A percentile compares a stretch with the other conserved stretches of the same genome.
phyloP scores from a whole-genome alignment of 352 stramenopile species.

The Globisporangium nagaii region DNA sequence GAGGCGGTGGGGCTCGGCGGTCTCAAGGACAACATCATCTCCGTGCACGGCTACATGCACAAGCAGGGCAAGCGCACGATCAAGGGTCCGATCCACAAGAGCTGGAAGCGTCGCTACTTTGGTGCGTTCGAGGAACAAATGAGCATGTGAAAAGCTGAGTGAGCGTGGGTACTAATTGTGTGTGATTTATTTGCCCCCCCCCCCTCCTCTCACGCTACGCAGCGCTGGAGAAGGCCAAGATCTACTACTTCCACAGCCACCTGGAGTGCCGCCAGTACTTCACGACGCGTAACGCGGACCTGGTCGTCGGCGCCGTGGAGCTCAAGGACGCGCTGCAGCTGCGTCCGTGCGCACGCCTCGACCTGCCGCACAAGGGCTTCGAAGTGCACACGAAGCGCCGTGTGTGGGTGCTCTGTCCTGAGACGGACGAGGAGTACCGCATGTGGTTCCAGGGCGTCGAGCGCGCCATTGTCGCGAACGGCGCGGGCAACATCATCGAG shows the following conservation, averaged over 20 bases:
- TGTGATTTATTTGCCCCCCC: too few relatives aligned
- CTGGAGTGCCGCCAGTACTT: constrained; percentile 86
- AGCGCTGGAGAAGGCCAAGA: constrained; percentile 81
- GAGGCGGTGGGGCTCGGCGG: constrained; percentile 41
- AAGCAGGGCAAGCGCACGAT: constrained; percentile 86
- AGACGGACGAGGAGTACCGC: constrained; percentile 78
- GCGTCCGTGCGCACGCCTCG: constrained; percentile 64
- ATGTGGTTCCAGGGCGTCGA: constrained; percentile 85
- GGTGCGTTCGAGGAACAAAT: too few relatives aligned
- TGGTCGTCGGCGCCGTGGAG: constrained; percentile 77
- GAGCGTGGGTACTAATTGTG: too few relatives aligned
- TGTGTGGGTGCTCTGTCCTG: constrained; percentile 82
- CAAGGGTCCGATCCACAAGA: constrained; percentile 85
- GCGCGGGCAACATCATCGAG: constrained; percentile 82
- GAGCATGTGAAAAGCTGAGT: too few relatives aligned
- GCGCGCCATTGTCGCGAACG: constrained; percentile 60
- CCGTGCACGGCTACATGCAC: constrained; percentile 86
- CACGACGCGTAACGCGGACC: constrained; percentile 72
- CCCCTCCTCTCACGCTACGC: too few relatives aligned
- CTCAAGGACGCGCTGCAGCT: constrained; percentile 85
- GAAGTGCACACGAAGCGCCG: constrained; percentile 77
- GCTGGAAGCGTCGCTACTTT: constrained; percentile 85
- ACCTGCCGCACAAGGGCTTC: constrained; percentile 79
- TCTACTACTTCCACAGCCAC: constrained; percentile 87
- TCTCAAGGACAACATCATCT: constrained; percentile 82